Evolutionary conservation across 352 stramenopile species (phyloP).

Genomic region (Pythium sukuiense): DNA sequence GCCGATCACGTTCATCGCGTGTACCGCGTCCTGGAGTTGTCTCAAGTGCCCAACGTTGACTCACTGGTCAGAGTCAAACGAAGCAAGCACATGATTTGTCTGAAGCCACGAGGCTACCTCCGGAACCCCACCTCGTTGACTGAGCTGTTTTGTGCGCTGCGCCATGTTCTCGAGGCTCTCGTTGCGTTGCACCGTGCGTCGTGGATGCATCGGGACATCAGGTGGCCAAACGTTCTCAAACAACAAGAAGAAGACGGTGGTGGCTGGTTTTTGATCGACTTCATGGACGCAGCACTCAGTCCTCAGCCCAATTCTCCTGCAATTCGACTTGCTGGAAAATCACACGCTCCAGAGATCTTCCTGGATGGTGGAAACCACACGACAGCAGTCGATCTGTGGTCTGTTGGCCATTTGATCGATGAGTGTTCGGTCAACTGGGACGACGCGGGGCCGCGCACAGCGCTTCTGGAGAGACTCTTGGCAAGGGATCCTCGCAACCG

Average conservation of each 20-base stretch:
- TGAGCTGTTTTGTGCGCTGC: constrained; percentile 6
- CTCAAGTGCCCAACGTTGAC: too few relatives aligned
- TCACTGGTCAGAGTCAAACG: too few relatives aligned
- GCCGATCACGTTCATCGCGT: too few relatives aligned
- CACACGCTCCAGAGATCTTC: constrained; percentile 19
- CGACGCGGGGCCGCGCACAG: not conserved
- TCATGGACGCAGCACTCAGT: constrained; percentile 4
- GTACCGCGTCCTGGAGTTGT: too few relatives aligned
- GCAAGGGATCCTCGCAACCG: not conserved
- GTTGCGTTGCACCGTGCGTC: constrained; percentile 8
- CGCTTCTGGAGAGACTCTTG: not conserved
- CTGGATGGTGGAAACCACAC: constrained; percentile 2
- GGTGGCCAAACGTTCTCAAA: constrained; percentile 9
- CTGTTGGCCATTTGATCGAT: constrained; percentile 12
- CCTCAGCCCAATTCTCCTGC: constrained; percentile 4
- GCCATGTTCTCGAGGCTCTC: constrained; percentile 11
- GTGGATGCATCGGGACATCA: constrained; percentile 20
- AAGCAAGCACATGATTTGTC: too few relatives aligned
- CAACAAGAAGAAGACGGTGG: not conserved
- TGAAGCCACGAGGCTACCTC: too few relatives aligned
- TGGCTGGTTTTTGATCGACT: constrained; percentile 14
- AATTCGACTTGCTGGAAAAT: not conserved
- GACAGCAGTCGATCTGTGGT: constrained; percentile 19
- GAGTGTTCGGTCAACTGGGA: not conserved
- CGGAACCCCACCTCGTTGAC: too few relatives aligned